Evolutionary conservation across 202 grass and related monocot genomes (phyloP), one percentile per base, ranked within the genome.

Genomic region (Digitaria exilis): DNA sequence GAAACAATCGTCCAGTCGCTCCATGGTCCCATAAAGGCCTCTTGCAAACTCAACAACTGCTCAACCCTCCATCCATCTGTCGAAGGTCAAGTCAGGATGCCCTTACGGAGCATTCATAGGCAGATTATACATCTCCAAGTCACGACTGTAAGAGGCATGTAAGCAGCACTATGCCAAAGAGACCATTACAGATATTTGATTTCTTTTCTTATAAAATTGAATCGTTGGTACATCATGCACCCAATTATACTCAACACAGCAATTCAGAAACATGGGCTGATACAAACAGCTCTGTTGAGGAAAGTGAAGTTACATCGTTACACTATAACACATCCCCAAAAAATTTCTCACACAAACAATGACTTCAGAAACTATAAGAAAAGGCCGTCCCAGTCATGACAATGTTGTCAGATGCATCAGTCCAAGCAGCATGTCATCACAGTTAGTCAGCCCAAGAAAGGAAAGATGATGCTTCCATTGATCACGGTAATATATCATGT

Each of bases 401-500:
- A 71, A 35, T 81, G 16, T 78, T 56, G 0, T 14, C 15, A 3
- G 3, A 61, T 76, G 26, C 22, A 75, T 30, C 8, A 12, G 44
- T 64, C 17, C 68, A 48, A 62, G 52, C n/a, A 25, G 60, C 8
- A 54, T 34, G 49, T 39, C 16, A 76, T n/a, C 8, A 0, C 67
- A 62, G 43, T 80, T 75, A 69, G 63, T 76, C 46, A 57, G 11
- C 22, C 15, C 28, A 51, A 43, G 17, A 48, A 66, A 74, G 42
- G 54, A 26, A 71, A 84, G 7, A 14, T 24, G 34, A 35, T 52
- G 32, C n/a, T 45, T 25, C 16, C 12, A 45, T 58, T 70, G 41
- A 67, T 49, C 2, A 70, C 17, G 0, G 84, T 54, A n/a, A 76
- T 71, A n/a, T 84, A 78, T 92, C 81, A 97, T n/a, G 87, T 92